These are phyloP conservation scores for Naganishia kalamii DNA, from an alignment of 768 basidiomycete genomes.

Conservation along the genomic window DNA sequence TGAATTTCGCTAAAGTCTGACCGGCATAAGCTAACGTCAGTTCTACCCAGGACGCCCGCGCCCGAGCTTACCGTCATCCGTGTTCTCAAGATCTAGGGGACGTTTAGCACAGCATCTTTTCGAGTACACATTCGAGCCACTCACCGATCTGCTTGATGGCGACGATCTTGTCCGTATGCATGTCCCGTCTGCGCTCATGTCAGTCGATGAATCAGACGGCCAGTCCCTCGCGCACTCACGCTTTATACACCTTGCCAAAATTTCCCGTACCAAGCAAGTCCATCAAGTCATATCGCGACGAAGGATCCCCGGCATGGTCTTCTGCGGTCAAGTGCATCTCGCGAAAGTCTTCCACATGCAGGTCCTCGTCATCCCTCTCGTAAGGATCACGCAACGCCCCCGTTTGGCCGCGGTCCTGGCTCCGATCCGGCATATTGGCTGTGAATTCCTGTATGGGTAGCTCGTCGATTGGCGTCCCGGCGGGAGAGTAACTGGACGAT, in stretches of 20 bases:
- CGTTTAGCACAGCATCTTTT: slow-evolving; percentile 14
- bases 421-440: no score
- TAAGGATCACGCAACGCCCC: neutral
- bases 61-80: slow-evolving; percentile 63
- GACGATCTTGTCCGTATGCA: slow-evolving; percentile 86
- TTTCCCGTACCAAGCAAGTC: slow-evolving; percentile 97
- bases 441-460: neutral
- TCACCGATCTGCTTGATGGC: slow-evolving; percentile 96
- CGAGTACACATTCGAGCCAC: slow-evolving; percentile 38
- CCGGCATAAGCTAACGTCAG: neutral
- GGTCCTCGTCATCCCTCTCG: neutral
- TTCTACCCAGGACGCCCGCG: neutral
- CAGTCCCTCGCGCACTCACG: slow-evolving; percentile 46
- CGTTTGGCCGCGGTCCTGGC: neutral
- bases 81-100: slow-evolving; percentile 82
- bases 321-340: neutral
- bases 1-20: slow-evolving; percentile 91
- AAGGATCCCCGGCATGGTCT: slow-evolving; percentile 55
- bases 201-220: neutral
- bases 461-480: neutral
- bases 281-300: slow-evolving; percentile 81
- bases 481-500: neutral
- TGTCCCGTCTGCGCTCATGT: slow-evolving; percentile 59
- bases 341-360: neutral
- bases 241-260: slow-evolving; percentile 96